Evolutionary conservation across 768 basidiomycete species (phyloP), one percentile per base, ranked within the genome.

Genomic region (Hemileccinum rubropunctum): DNA sequence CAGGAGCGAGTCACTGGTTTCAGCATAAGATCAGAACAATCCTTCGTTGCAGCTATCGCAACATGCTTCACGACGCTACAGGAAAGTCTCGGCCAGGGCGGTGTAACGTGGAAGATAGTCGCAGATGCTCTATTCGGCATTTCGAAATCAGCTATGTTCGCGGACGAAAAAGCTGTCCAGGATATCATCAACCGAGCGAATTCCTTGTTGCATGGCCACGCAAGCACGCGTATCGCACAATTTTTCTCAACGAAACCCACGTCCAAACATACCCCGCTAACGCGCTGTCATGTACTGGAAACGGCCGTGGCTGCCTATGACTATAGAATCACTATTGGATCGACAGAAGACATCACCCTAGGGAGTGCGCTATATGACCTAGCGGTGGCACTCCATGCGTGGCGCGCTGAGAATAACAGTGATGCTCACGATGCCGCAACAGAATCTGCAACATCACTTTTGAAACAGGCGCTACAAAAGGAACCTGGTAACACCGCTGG

Each of bases 41-140:
- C 91, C 2, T 84, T 94, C 55, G 58, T 83, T 30, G 68, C 71
- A n/a, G 74, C 82, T n/a, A 74, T 91, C 38, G 59, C 62, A 6
- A 72, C 78, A 13, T 75, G 82, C 15, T 59, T 86, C 44, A 62
- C 65, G 35, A 66, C 74, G 18, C 71, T 88, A 45, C 69, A 76
- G 37, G 70, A 72, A 15, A 77, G 77, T 37, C 65, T 81, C 9
- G 85, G 86, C 1, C 86, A 88, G 64, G 80, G 88, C 15, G 72
- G 78, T 5, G 73, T 90, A 3, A 79, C 79, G 4, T 98, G 95
- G 95, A 98, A 98, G 65, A 71, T 76, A 7, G 74, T 84, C 11
- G 89, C 82, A 0, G 95, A 99, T 64, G 82, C 86, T 3, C 66
- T 89, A 4, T 82, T 83, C 58, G 76, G 80, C 42, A 70, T 98